Evolutionary conservation across 2,329 filamentous ascomycete genomes (phyloP).

Genomic region (Fusarium sterilihyphosum): DNA sequence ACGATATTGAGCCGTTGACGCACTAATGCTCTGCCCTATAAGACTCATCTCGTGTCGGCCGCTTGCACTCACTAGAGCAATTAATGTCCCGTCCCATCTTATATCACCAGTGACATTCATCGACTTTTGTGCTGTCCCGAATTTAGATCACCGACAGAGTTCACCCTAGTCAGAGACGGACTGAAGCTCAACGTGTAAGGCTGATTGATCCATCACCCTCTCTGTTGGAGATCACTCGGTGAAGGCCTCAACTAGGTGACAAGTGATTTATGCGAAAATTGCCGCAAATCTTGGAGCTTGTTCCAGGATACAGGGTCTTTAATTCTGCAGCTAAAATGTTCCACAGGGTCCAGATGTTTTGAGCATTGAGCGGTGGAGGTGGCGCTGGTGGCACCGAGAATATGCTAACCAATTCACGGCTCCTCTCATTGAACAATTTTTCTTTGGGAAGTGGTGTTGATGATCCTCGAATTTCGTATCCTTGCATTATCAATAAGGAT

Average conservation of each 20-base stretch:
- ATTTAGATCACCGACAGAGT: background rate
- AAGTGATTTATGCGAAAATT: slow-evolving; percentile 9
- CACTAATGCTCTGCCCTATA: slow-evolving; percentile 21
- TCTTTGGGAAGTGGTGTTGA: background rate
- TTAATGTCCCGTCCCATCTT: background rate
- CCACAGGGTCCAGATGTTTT: background rate
- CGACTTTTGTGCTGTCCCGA: background rate
- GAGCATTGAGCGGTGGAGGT: slow-evolving; percentile 16
- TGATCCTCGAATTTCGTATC: background rate
- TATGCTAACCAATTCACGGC: background rate
- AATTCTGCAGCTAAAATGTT: slow-evolving; percentile 10
- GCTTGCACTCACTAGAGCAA: background rate
- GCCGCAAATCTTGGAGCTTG: background rate
- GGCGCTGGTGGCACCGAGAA: background rate
- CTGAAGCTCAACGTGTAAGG: slow-evolving; percentile 2
- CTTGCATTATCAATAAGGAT: background rate
- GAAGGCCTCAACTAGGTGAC: background rate
- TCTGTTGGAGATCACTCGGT: background rate
- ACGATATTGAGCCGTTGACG: slow-evolving; percentile 4
- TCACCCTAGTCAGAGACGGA: background rate
- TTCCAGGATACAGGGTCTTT: background rate
- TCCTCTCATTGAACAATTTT: background rate
- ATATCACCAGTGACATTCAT: slow-evolving; percentile 1
- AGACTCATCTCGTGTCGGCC: slow-evolving; percentile 7
- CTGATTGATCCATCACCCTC: background rate